Base-by-base conservation (phyloP, 768 basidiomycete species). In the Glaciozyma martinii region DNA sequence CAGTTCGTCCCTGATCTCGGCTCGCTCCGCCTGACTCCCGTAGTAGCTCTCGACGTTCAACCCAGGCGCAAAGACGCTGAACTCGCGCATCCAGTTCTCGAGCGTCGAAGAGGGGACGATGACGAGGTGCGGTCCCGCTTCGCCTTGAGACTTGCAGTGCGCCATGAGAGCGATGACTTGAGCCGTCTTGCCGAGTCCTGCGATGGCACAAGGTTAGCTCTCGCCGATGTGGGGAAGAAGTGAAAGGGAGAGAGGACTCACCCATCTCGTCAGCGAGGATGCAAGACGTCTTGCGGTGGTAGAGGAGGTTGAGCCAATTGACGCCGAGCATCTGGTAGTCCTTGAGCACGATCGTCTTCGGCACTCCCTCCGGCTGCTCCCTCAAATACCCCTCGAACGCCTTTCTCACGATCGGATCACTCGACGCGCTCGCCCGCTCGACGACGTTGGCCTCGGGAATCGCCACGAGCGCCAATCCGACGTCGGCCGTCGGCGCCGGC, bases 211-310 rank as follows among this genome's bases (percentile, higher is more conserved):
- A 21, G 6, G 29, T 52, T 27, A 30, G 13, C 27, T 27, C 58
- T 27, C 42, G 23, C 61, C 37, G 65, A 72, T 21, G 16, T 49
- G 27, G 37, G 19, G 61, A 42, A 58, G 46, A 55, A 59, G 50
- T 32, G 68, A 49, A 30, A 37, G 55, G 49, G 49, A 58, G 25
- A 30, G 8, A 42, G 59, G 56, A 61, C n/a, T 10, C 9, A 89
- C 94, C 94, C 95, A 99, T 99, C 77, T 99, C 95, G 76, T 99
- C 95, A 3, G 95, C 95, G 50, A 99, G 82, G 74, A 99, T 98
- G 76, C 94, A 97, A 68, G 90, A 93, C 58, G 88, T 81, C 64
- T 82, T 82, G 72, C 83, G 85, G 63, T 80, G 81, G 76, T 91
- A 92, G 59, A 98, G 79, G 27, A 98, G 78, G 77, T 90, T 85